phyloP scores from a whole-genome alignment of 805 yeast species.

The Ogataea siamensis region DNA sequence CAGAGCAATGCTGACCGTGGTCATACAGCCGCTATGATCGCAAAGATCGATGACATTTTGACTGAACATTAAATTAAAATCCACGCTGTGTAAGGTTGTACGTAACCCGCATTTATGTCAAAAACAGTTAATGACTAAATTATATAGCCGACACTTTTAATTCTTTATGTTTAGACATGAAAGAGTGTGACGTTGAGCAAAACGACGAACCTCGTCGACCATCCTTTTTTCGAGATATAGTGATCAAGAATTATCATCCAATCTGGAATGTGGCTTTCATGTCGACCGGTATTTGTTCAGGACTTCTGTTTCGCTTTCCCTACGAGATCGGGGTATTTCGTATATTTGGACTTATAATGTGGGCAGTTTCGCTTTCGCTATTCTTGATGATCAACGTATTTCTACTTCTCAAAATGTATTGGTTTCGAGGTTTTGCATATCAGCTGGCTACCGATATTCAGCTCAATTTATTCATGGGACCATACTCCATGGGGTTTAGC shows the following conservation, averaged over 20 bases:
- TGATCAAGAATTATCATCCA: slow-evolving; percentile 40
- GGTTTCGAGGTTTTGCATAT: slow-evolving; percentile 23
- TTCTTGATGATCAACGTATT: slow-evolving; percentile 42
- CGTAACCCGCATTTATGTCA: not conserved
- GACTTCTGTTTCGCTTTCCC: slow-evolving; percentile 60
- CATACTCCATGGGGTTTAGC: slow-evolving; percentile 76
- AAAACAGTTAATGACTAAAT: not conserved
- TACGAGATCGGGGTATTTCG: slow-evolving; percentile 24
- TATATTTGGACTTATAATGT: slow-evolving; percentile 33
- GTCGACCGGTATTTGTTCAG: slow-evolving; percentile 75
- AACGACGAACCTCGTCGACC: not conserved
- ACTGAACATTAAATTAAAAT: slow-evolving; percentile 3
- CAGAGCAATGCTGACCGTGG: not conserved
- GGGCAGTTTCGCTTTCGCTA: slow-evolving; percentile 51
- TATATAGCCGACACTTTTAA: not conserved
- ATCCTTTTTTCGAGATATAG: slow-evolving; percentile 13
- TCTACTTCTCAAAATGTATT: slow-evolving; percentile 36
- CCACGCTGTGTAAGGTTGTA: not conserved
- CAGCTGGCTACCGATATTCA: slow-evolving; percentile 39
- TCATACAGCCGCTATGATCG: slow-evolving; percentile 1
- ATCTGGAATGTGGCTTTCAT: slow-evolving; percentile 69
- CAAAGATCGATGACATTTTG: slow-evolving; percentile 7
- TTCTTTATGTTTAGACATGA: not conserved
- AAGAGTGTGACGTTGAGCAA: not conserved
- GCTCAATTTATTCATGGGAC: slow-evolving; percentile 65